phyloP scores from a whole-genome alignment of 2,329 filamentous ascomycete genomes.

The Calonectria henricotiae region DNA sequence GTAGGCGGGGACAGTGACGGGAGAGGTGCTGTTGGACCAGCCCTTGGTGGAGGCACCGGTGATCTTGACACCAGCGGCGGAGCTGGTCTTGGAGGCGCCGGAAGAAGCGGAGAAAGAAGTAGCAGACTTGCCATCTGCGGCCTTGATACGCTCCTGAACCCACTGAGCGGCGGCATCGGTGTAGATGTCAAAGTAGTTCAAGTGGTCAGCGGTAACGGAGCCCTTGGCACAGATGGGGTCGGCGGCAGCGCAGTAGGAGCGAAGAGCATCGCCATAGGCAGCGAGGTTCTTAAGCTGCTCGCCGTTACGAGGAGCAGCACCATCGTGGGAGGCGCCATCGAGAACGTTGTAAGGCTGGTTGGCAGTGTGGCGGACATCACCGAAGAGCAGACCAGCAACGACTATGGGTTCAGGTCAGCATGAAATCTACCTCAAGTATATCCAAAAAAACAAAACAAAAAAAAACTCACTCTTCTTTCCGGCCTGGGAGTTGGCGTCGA shows the following conservation, averaged over 20 bases:
- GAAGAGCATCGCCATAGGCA: conserved; percentile 49
- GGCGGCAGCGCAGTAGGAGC: conserved; percentile 56
- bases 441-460: too few species aligned
- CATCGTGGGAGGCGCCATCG: conserved; percentile 46
- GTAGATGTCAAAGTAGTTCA: conserved; percentile 43
- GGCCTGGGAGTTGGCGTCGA: not conserved
- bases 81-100: conserved; percentile 3
- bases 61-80: not conserved
- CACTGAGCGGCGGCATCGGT: conserved; percentile 32
- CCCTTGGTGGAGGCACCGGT: conserved; percentile 2
- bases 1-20: conserved; percentile 26
- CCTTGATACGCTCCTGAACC: conserved; percentile 28
- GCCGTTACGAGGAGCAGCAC: conserved; percentile 50
- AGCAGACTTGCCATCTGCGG: not conserved
- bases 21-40: conserved; percentile 21
- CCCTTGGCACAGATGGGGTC: conserved; percentile 61
- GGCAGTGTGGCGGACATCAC: conserved; percentile 55
- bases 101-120: not conserved
- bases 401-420: not conserved
- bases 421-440: not conserved
- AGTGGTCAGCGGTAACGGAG: conserved; percentile 29
- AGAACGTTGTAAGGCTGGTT: conserved; percentile 56
- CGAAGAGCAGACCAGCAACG: conserved; percentile 44
- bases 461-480: conserved; percentile 20
- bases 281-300: conserved; percentile 50